phyloP scores from a whole-genome alignment of 148 eudicot genomes.

The Camellia lanceoleosa region DNA sequence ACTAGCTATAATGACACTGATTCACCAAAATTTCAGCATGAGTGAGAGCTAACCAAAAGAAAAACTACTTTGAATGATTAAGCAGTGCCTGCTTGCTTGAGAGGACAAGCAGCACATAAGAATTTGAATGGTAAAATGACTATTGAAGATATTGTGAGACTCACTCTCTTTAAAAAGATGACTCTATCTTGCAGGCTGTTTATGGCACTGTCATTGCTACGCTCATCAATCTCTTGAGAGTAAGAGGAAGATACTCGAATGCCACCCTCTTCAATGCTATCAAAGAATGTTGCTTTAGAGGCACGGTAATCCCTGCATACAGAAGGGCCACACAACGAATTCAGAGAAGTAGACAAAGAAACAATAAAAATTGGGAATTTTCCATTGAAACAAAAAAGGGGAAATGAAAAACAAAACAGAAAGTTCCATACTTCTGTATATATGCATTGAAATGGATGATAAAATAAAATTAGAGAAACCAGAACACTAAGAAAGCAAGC shows the following conservation, averaged over 20 bases:
- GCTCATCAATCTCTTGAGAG: conserved; percentile 58
- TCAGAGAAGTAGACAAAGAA: not conserved
- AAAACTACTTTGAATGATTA: too few species aligned
- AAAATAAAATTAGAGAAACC: not conserved
- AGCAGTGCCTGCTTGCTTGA: too few species aligned
- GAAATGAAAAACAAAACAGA: not conserved
- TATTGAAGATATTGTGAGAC: conserved; percentile 6
- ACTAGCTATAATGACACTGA: not conserved
- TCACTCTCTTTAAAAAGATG: conserved; percentile 72
- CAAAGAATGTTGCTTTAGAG: conserved; percentile 56
- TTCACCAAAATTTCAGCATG: not conserved
- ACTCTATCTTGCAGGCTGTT: conserved; percentile 73
- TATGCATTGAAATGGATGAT: not conserved
- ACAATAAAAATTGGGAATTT: not conserved
- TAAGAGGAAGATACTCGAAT: conserved; percentile 64
- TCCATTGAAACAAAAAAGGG: not conserved
- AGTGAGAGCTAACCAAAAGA: too few species aligned
- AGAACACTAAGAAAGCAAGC: too few species aligned
- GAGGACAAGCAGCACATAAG: too few species aligned
- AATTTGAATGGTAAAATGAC: too few species aligned
- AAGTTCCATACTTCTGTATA: not conserved
- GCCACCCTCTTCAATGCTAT: conserved; percentile 80
- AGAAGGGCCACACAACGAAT: not conserved
- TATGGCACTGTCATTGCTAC: conserved; percentile 63
- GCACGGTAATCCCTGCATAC: conserved; percentile 57